Conservation (phyloP, 2,329 filamentous ascomycete species). For the Arthrobotrys musiformis region DNA sequence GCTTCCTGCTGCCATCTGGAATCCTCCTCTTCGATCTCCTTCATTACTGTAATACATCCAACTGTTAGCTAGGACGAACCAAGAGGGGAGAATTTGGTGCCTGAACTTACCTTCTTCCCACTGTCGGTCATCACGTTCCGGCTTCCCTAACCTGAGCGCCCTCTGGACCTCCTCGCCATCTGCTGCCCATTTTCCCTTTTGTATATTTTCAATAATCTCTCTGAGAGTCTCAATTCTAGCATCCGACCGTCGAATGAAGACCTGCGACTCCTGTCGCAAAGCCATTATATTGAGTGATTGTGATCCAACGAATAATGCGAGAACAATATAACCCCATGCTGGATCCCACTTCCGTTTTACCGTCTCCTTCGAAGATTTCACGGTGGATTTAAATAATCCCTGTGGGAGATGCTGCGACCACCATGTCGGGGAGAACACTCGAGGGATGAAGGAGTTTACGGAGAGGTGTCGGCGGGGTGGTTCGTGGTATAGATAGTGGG, state of each 20-base stretch:
- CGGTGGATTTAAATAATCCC: slow-evolving; percentile 25
- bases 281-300: slow-evolving; percentile 94
- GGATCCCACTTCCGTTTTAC: slow-evolving; percentile 44
- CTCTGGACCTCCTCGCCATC: slow-evolving; percentile 76
- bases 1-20: slow-evolving; percentile 64
- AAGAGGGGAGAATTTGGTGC: too few species aligned
- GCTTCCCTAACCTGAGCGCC: slow-evolving; percentile 80
- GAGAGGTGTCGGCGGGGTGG: slow-evolving; percentile 37
- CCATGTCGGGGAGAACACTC: slow-evolving; percentile 42
- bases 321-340: slow-evolving; percentile 69
- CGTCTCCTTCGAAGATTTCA: not conserved
- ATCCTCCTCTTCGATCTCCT: slow-evolving; percentile 75
- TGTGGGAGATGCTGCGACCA: slow-evolving; percentile 51
- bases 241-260: slow-evolving; percentile 79
- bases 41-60: slow-evolving; percentile 67
- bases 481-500: slow-evolving; percentile 11
- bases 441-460: slow-evolving; percentile 52
- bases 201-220: slow-evolving; percentile 78
- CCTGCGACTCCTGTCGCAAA: slow-evolving; percentile 77
- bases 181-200: slow-evolving; percentile 75
- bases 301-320: slow-evolving; percentile 79
- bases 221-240: slow-evolving; percentile 79
- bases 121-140: slow-evolving; percentile 75
- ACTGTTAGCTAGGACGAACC: slow-evolving; percentile 18
- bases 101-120: slow-evolving; percentile 84